phyloP scores from a whole-genome alignment of 306 rosid genomes.

The Vicia villosa region DNA sequence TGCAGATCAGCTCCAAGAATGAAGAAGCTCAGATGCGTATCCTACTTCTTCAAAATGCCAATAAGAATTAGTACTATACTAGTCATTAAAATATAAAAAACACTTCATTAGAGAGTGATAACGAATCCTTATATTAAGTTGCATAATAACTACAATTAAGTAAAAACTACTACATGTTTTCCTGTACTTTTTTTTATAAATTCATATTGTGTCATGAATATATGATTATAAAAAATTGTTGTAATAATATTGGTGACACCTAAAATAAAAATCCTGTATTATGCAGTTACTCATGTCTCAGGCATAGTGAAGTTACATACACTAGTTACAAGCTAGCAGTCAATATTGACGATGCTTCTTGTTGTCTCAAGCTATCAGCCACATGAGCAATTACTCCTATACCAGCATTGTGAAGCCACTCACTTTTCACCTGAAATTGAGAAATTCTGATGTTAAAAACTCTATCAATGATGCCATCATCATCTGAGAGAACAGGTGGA shows the following conservation, averaged over 20 bases:
- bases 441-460: constrained; percentile 15
- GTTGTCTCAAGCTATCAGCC: constrained; percentile 79
- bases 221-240: background rate
- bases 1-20: background rate
- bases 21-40: constrained; percentile 1
- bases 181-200: background rate
- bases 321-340: constrained; percentile 64
- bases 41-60: constrained; percentile 11
- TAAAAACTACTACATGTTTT: constrained; percentile 13
- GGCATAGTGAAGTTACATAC: constrained; percentile 27
- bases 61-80: background rate
- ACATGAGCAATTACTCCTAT: constrained; percentile 89
- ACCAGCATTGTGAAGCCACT: constrained; percentile 93
- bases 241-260: constrained; percentile 4
- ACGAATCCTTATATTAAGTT: background rate
- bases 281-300: constrained; percentile 17
- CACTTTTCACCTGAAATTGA: constrained; percentile 83
- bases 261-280: constrained; percentile 18
- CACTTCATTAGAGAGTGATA: constrained; percentile 4
- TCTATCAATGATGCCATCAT: constrained; percentile 17
- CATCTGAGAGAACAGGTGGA: constrained; percentile 5
- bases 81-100: constrained; percentile 14
- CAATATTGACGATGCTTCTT: constrained; percentile 62
- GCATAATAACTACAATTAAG: constrained; percentile 15
- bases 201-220: background rate